Evolutionary conservation across 768 basidiomycete genomes (phyloP), one percentile per base, ranked within the genome.

Genomic region (Cystobasidiopsis lactophilus): DNA sequence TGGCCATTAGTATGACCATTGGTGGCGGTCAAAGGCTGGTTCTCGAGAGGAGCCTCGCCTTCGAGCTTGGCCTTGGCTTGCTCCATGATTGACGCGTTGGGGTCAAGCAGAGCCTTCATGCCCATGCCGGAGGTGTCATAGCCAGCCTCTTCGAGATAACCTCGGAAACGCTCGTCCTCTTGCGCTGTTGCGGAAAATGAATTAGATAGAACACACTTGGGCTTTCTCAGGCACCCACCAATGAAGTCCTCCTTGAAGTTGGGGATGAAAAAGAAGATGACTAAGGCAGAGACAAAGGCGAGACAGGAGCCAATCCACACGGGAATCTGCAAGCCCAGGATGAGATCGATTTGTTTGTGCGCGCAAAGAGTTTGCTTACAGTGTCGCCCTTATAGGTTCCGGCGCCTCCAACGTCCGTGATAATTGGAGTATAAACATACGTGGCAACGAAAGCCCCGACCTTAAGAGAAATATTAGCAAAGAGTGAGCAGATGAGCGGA

Each of bases 211-310:
- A 39, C 13, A 39, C 38, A 13, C 38, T 13, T 19, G 38, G 38
- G 13, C 13, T 13, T 13, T 39, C 38, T 39, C 38, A 39, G 13
- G 13, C 19, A 13, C 38, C 19, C 38, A 21, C 65, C 69, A 83
- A 86, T 85, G 31, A 81, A 80, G 55, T 88, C 83, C 30, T 77
- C 74, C 16, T 70, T 68, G 51, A 88, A 71, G 37, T 85, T 83
- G 41, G 69, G 71, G 61, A 93, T 75, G 67, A 82, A 77, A 66
- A 83, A 65, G 58, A 77, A 72, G 0, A 79, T 77, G 58, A 85
- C 68, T 9, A 77, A 21, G 2, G 88, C 86, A 55, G 81, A 83
- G 48, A 85, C 57, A 43, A 91, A 58, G 3, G 85, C 85, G 45
- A 93, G 73, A 37, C 74, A 77, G 68, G 60, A 57, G 0, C 60